A percentile compares a stretch with the other conserved stretches of the same genome.
Conservation (phyloP, 352 stramenopile species). For the Peronospora farinosa region DNA sequence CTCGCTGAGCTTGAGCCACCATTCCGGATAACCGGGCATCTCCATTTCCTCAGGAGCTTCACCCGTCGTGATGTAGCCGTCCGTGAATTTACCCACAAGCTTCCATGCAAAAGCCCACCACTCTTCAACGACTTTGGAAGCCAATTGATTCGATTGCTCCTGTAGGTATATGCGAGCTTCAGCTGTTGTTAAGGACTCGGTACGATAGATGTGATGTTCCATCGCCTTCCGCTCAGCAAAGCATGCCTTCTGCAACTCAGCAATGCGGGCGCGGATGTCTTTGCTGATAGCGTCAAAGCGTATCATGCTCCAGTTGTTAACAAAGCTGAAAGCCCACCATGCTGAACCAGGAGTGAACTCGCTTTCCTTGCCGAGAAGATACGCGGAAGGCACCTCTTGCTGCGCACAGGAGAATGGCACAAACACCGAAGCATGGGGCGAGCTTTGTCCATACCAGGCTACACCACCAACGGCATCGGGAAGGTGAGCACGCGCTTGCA, state of each 20-base stretch:
- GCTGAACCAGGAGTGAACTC: slow-evolving; percentile 57
- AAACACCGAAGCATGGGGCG: slow-evolving; percentile 64
- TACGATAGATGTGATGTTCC: slow-evolving; percentile 23
- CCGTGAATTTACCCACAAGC: slow-evolving; percentile 66
- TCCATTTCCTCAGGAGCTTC: slow-evolving; percentile 47
- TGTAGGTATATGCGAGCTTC: slow-evolving; percentile 30
- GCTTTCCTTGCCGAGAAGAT: slow-evolving; percentile 62
- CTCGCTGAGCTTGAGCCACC: slow-evolving; percentile 55
- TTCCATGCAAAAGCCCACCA: slow-evolving; percentile 71
- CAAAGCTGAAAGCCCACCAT: slow-evolving; percentile 84
- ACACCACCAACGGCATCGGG: slow-evolving; percentile 49
- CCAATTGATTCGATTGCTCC: slow-evolving; percentile 46
- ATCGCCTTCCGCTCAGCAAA: slow-evolving; percentile 28
- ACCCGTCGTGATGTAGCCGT: slow-evolving; percentile 69
- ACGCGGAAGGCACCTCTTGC: slow-evolving; percentile 39
- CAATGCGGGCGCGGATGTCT: slow-evolving; percentile 43
- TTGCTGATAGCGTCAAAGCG: slow-evolving; percentile 72
- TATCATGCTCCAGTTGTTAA: slow-evolving; percentile 83
- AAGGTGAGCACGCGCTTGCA: slow-evolving; percentile 42
- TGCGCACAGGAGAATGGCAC: slow-evolving; percentile 70
- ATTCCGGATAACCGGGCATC: slow-evolving; percentile 56
- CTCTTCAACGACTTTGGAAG: slow-evolving; percentile 41
- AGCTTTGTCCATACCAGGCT: slow-evolving; percentile 63
- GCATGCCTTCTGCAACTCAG: slow-evolving; percentile 34
- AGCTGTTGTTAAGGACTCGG: slow-evolving; percentile 7